Base-by-base conservation (phyloP, 2,329 filamentous ascomycete genomes). In the Ophiocordyceps camponoti-rufipedis region DNA sequence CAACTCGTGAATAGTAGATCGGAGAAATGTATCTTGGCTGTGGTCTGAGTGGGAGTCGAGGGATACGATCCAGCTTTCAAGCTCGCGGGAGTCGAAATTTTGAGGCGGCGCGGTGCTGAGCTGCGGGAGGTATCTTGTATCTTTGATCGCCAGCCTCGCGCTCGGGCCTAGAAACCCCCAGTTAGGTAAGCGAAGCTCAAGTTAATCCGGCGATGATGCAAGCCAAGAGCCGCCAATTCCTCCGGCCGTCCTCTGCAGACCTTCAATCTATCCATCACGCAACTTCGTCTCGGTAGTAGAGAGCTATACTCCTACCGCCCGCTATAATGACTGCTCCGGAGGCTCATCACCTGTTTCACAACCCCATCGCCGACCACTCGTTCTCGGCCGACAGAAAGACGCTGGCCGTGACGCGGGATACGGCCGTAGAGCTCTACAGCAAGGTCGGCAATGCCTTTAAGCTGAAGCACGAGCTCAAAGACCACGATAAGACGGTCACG, bases 401-500 rank as follows among this genome's bases (percentile, higher is more conserved):
- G 28, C 75, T 98, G 47, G 91, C 91, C 47, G 88, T 98, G 47
- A 85, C 89, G 51, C 83, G 86, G 56, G 89, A 96, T 61, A 87
- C 82, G 58, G 76, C 78, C 54, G 82, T 98, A 57, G 87, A 95
- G 70, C 79, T 98, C 40, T 96, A 95, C 63, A 70, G 74, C 56
- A 75, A 72, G 55, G 72, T 72, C 47, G 86, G 84, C 58, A 78
- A 69, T 57, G 75, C 78, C 52, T 95, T 88, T 67, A 78, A 78
- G 61, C 71, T 95, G 52, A 81, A 89, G 61, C 87, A 96, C 62
- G 86, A 95, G 67, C 73, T 98, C 48, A 91, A 88, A 59, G 91
- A 88, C 41, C 91, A 98, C 58, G 93, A 98, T 64, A 98, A 98
- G 71, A 88, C 80, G 1, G 85, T 98, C 44, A 98, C 91, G 2